A percentile compares a stretch with the other conserved stretches of the same genome.
phyloP scores from a whole-genome alignment of 2,329 filamentous ascomycete genomes.

The Myriosclerotinia scirpicola region DNA sequence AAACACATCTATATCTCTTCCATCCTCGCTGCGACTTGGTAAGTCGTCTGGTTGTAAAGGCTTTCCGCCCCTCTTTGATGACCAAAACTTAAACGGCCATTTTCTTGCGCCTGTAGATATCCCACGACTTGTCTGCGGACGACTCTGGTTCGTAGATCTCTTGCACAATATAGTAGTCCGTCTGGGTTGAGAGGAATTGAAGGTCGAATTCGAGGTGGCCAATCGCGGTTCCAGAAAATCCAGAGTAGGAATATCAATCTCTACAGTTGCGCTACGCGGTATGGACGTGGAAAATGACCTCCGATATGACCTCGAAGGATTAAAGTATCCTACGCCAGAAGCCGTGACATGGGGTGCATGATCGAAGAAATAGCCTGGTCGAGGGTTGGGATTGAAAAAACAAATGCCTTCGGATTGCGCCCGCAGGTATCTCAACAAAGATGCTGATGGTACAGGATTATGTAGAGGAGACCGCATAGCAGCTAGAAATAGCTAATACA shows the following conservation, averaged over 20 bases:
- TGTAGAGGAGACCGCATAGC: conserved; percentile 40
- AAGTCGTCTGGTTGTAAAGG: conserved; percentile 58
- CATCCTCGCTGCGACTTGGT: conserved; percentile 55
- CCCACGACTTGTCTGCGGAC: conserved; percentile 27
- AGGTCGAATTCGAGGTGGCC: conserved; percentile 16
- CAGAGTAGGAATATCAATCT: conserved; percentile 35
- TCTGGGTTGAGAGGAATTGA: conserved; percentile 13
- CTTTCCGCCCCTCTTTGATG: conserved; percentile 30
- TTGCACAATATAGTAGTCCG: conserved; percentile 20
- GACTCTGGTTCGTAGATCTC: conserved; percentile 22
- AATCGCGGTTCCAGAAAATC: conserved; percentile 35
- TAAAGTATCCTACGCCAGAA: conserved; percentile 11
- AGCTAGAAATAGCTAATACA: conserved; percentile 28
- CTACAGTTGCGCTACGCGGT: conserved; percentile 28
- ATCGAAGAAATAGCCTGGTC: conserved; percentile 36
- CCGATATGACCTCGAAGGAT: conserved; percentile 25
- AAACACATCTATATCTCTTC: conserved; percentile 61
- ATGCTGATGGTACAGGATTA: conserved; percentile 49
- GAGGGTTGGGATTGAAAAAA: conserved; percentile 49
- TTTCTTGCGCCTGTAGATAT: conserved; percentile 27
- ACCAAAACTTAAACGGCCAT: conserved; percentile 37
- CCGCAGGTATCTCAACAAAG: conserved; percentile 70
- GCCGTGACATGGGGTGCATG: conserved; percentile 28
- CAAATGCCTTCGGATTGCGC: conserved; percentile 63
- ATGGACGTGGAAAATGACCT: conserved; percentile 31